These are phyloP conservation scores for Chaetomidium leptoderma DNA, from an alignment of 495 filamentous ascomycete genomes.

Conservation along the genomic window DNA sequence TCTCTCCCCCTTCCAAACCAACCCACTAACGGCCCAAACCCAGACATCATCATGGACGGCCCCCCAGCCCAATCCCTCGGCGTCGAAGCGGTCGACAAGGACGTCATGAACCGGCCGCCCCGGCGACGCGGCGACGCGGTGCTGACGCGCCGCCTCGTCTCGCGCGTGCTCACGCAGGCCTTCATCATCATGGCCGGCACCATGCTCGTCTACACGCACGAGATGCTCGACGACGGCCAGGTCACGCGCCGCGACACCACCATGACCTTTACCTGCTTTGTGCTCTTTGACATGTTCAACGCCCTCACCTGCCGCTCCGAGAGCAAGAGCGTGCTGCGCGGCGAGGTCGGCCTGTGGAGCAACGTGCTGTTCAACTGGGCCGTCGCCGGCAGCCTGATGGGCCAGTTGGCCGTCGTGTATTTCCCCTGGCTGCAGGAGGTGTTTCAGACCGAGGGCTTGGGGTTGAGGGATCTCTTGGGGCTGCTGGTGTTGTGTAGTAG, in stretches of 20 bases:
- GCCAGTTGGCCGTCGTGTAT: slow-evolving; percentile 88
- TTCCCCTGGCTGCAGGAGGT: slow-evolving; percentile 87
- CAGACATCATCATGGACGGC: slow-evolving; percentile 99
- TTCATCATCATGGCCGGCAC: slow-evolving; percentile 87
- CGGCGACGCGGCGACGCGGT: slow-evolving; percentile 80
- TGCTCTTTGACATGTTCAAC: slow-evolving; percentile 99
- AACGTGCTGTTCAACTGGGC: slow-evolving; percentile 97
- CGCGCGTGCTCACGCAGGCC: slow-evolving; percentile 82
- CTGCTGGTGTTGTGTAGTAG: slow-evolving; percentile 71
- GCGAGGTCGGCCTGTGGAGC: slow-evolving; percentile 73
- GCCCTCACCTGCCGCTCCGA: slow-evolving; percentile 90
- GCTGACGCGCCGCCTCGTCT: slow-evolving; percentile 73
- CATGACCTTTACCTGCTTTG: slow-evolving; percentile 98
- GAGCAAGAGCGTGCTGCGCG: slow-evolving; percentile 77
- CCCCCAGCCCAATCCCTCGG: slow-evolving; percentile 95
- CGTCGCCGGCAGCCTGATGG: slow-evolving; percentile 74
- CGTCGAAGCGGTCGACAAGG: slow-evolving; percentile 90
- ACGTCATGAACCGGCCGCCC: slow-evolving; percentile 88
- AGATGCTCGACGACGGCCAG: slow-evolving; percentile 75
- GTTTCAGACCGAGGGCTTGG: slow-evolving; percentile 89
- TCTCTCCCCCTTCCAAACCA: neutral
- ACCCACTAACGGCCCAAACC: slow-evolving; percentile 23
- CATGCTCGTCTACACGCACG: slow-evolving; percentile 80
- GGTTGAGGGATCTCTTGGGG: slow-evolving; percentile 63
- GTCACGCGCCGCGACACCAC: slow-evolving; percentile 94